These are phyloP conservation scores for Solanum gandarillasii DNA, from an alignment of 257 asterid genomes.

Conservation along the genomic window DNA sequence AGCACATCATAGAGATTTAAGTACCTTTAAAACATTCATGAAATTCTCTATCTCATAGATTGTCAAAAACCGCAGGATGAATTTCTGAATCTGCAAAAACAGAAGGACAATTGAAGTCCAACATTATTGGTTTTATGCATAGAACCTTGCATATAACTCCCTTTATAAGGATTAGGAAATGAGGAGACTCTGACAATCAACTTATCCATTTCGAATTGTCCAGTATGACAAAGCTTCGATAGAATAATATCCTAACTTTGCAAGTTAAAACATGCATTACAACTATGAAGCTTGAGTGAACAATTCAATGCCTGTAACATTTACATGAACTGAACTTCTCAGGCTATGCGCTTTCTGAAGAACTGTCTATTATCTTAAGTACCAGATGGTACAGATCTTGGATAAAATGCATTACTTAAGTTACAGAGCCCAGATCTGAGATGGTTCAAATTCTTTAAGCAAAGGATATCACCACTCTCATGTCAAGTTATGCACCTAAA, in stretches of 20 bases:
- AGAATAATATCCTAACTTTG: not conserved
- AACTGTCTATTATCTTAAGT: not conserved
- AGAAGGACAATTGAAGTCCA: not conserved
- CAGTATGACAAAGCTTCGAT: not conserved
- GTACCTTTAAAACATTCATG: constrained; percentile 58
- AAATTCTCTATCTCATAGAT: constrained; percentile 45
- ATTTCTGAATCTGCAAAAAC: constrained; percentile 60
- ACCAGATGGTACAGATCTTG: not conserved
- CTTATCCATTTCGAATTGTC: not conserved
- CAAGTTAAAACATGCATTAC: not conserved
- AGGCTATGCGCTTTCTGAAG: not conserved
- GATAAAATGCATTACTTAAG: not conserved
- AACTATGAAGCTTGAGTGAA: not conserved
- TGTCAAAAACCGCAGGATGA: constrained; percentile 47
- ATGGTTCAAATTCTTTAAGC: not conserved
- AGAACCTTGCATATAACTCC: not conserved
- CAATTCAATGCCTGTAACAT: not conserved
- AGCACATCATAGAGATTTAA: not conserved
- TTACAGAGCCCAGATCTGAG: not conserved
- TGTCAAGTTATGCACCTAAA: not conserved
- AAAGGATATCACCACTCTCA: not conserved
- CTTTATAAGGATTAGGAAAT: not conserved
- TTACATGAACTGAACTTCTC: not conserved
- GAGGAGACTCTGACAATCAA: not conserved
- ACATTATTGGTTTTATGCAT: not conserved